phyloP scores from a whole-genome alignment of 2,329 filamentous ascomycete genomes.

The Botryotinia narcissicola region DNA sequence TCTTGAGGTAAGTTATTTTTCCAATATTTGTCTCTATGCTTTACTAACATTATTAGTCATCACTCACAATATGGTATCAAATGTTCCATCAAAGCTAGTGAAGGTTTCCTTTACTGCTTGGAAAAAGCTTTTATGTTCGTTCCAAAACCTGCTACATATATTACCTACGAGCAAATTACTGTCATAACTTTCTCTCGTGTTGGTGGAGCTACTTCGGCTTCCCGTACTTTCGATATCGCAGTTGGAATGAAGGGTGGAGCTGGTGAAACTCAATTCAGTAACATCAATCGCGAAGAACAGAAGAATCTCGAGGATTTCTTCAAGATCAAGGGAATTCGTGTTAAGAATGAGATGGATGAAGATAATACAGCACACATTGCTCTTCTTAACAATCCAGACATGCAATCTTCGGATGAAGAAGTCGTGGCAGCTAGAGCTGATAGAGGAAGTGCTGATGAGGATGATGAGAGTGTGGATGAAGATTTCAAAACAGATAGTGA shows the following conservation, averaged over 20 bases:
- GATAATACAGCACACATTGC: constrained; percentile 72
- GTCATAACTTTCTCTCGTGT: constrained; percentile 95
- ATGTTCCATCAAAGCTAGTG: constrained; percentile 99
- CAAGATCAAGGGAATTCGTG: constrained; percentile 88
- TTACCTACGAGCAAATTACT: constrained; percentile 88
- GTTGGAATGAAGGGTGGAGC: constrained; percentile 84
- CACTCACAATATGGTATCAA: constrained; percentile 94
- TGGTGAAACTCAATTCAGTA: constrained; percentile 93
- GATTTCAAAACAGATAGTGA: constrained; percentile 93
- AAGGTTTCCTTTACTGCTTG: constrained; percentile 93
- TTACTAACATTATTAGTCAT: constrained; percentile 55
- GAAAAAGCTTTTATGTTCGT: constrained; percentile 99
- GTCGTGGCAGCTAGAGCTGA: constrained; percentile 68
- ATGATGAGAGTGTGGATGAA: constrained; percentile 92
- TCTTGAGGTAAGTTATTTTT: constrained; percentile 61
- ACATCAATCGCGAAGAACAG: constrained; percentile 98
- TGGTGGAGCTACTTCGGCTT: constrained; percentile 86
- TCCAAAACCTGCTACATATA: constrained; percentile 95
- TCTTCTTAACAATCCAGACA: constrained; percentile 78
- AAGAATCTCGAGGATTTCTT: constrained; percentile 97
- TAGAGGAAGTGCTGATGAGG: constrained; percentile 90
- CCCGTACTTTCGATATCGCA: constrained; percentile 95
- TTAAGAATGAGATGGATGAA: constrained; percentile 98
- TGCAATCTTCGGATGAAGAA: constrained; percentile 72
- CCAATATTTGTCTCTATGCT: constrained; percentile 7